phyloP scores from a whole-genome alignment of 257 asterid species.

The Petunia secreta region DNA sequence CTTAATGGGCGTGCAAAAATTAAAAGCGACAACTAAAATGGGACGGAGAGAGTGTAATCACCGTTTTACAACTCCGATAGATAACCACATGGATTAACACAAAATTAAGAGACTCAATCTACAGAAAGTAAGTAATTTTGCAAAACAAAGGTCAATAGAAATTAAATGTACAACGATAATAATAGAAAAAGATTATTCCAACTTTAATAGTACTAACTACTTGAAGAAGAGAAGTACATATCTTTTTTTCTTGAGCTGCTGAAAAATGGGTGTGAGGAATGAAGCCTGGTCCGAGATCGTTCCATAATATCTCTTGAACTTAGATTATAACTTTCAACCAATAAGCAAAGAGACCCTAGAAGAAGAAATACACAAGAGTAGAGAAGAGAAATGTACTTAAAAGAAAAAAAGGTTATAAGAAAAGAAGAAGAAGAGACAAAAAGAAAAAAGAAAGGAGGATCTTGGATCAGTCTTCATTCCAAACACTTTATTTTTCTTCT shows the following conservation, averaged over 20 bases:
- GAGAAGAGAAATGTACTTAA: conserved; percentile 4
- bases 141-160: too few relatives aligned
- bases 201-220: too few relatives aligned
- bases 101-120: too few relatives aligned
- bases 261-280: conserved; percentile 63
- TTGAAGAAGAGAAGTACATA: not conserved
- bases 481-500: conserved; percentile 52
- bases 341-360: not conserved
- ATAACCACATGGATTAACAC: too few relatives aligned
- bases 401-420: not conserved
- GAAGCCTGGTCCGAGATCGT: conserved; percentile 97
- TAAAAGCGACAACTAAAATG: too few relatives aligned
- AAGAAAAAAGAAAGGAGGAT: conserved; percentile 24
- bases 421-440: not conserved
- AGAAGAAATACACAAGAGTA: not conserved
- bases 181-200: too few relatives aligned
- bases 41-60: too few relatives aligned
- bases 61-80: too few relatives aligned
- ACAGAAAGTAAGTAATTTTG: too few relatives aligned
- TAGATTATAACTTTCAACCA: not conserved
- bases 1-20: too few relatives aligned
- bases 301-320: not conserved
- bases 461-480: conserved; percentile 87
- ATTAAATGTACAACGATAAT: too few relatives aligned
- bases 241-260: not conserved